Conservation (phyloP, 2,329 filamentous ascomycete genomes). For the Stachybotrys chlorohalonatus region DNA sequence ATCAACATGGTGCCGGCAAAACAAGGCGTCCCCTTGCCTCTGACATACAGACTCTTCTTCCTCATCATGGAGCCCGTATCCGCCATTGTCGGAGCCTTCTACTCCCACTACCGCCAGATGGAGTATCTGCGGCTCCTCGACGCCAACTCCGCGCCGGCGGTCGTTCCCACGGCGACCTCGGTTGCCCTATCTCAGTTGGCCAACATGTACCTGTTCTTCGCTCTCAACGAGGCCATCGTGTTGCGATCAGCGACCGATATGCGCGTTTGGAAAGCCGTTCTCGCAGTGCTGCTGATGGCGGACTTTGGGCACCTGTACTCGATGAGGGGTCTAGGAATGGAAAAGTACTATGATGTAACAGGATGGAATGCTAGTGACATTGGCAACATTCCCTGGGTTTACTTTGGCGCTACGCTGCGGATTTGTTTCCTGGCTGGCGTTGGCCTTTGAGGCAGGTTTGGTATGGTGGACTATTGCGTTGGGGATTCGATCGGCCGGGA, state of each 20-base stretch:
- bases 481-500: no score
- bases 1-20: conserved; percentile 14
- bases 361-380: conserved; percentile 60
- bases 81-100: conserved; percentile 43
- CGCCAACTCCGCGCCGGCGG: conserved; percentile 31
- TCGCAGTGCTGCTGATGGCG: conserved; percentile 61
- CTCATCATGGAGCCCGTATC: conserved; percentile 58
- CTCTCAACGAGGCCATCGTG: conserved; percentile 68
- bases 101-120: conserved; percentile 36
- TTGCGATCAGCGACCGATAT: conserved; percentile 60
- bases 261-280: conserved; percentile 59
- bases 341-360: conserved; percentile 54
- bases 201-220: conserved; percentile 70
- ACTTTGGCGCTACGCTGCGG: conserved; percentile 52
- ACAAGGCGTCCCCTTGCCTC: conserved; percentile 41
- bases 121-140: conserved; percentile 59
- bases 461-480: not conserved
- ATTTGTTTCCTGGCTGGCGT: conserved; percentile 50
- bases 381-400: conserved; percentile 64
- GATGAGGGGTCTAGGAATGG: conserved; percentile 46
- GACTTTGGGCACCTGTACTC: conserved; percentile 69
- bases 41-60: conserved; percentile 63
- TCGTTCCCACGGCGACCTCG: conserved; percentile 49
- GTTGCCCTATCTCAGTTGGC: conserved; percentile 67
- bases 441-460: conserved; percentile 20